Conservation (phyloP, 352 stramenopile species). For the Thraustotheca clavata region DNA sequence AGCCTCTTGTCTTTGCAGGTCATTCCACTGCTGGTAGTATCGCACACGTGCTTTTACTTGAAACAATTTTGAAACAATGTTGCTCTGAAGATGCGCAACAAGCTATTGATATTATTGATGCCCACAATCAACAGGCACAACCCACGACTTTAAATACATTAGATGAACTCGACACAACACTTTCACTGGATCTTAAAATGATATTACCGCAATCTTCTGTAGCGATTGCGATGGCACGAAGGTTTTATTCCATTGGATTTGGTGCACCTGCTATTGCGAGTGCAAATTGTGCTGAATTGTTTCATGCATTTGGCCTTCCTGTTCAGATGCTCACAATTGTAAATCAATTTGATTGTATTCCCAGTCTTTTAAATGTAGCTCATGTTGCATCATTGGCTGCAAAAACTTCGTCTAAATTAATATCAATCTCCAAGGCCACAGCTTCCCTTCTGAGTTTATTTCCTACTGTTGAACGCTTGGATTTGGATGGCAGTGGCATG, state of each 20-base stretch:
- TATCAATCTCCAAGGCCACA: conserved; percentile 75
- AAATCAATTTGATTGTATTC: conserved; percentile 83
- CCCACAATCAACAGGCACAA: conserved; percentile 33
- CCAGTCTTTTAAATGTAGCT: conserved; percentile 71
- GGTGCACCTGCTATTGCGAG: conserved; percentile 65
- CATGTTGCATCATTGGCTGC: conserved; percentile 64
- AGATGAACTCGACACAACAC: neutral
- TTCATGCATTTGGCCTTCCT: conserved; percentile 39
- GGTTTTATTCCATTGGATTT: conserved; percentile 47
- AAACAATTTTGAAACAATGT: conserved; percentile 62
- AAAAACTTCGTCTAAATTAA: conserved; percentile 68
- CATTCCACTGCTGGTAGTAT: conserved; percentile 81
- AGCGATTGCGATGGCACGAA: neutral
- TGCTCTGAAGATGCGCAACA: conserved; percentile 30
- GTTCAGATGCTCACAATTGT: conserved; percentile 66
- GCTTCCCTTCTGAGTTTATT: conserved; percentile 63
- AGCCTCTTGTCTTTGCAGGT: conserved; percentile 64
- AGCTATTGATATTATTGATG: conserved; percentile 53
- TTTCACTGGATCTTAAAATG: neutral
- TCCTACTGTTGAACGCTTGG: conserved; percentile 27
- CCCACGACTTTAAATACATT: conserved; percentile 2
- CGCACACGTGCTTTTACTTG: conserved; percentile 64
- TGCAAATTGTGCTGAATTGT: conserved; percentile 32
- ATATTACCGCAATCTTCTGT: conserved; percentile 22
- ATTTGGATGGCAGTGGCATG: neutral